Evolutionary conservation across 176 grass and related monocot genomes (phyloP).

Genomic region (Aegilops tauschii): DNA sequence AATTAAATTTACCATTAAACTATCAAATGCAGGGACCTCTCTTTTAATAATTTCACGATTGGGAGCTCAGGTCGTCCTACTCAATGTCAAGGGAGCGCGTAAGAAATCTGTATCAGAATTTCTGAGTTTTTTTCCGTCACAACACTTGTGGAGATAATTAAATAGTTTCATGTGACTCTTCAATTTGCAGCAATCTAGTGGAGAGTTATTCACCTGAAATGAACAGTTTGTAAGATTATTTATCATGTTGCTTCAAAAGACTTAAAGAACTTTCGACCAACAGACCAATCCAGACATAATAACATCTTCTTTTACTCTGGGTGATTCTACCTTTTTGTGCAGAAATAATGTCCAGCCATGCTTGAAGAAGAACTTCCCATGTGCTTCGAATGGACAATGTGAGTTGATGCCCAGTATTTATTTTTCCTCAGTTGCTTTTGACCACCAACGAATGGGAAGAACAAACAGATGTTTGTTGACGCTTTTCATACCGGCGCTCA

Average conservation of each 20-base stretch:
- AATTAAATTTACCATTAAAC: not conserved
- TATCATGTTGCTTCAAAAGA: not conserved
- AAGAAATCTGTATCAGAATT: slow-evolving; percentile 38
- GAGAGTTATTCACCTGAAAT: slow-evolving; percentile 72
- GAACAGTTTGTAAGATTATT: slow-evolving; percentile 56
- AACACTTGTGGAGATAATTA: slow-evolving; percentile 16
- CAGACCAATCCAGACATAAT: not conserved
- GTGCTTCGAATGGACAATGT: slow-evolving; percentile 63
- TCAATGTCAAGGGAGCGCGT: slow-evolving; percentile 80
- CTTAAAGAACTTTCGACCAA: not conserved
- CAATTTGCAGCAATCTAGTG: slow-evolving; percentile 67
- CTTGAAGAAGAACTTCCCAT: slow-evolving; percentile 86
- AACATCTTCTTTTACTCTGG: slow-evolving; percentile 18
- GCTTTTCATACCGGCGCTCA: not conserved
- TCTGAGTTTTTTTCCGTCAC: not conserved
- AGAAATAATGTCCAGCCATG: slow-evolving; percentile 54
- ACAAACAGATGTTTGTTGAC: not conserved
- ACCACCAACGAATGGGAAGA: not conserved
- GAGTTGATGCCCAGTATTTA: slow-evolving; percentile 22
- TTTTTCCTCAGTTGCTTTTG: slow-evolving; percentile 1
- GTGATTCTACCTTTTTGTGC: slow-evolving; percentile 19
- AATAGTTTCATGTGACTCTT: slow-evolving; percentile 14
- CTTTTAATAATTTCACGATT: slow-evolving; percentile 72
- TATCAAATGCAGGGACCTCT: slow-evolving; percentile 73
- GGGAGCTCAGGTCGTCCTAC: slow-evolving; percentile 54